Percentiles rank a stretch among this genome's conserved stretches.
phyloP scores from a whole-genome alignment of 106 monocot genomes.

The Dendrobium catenatum region DNA sequence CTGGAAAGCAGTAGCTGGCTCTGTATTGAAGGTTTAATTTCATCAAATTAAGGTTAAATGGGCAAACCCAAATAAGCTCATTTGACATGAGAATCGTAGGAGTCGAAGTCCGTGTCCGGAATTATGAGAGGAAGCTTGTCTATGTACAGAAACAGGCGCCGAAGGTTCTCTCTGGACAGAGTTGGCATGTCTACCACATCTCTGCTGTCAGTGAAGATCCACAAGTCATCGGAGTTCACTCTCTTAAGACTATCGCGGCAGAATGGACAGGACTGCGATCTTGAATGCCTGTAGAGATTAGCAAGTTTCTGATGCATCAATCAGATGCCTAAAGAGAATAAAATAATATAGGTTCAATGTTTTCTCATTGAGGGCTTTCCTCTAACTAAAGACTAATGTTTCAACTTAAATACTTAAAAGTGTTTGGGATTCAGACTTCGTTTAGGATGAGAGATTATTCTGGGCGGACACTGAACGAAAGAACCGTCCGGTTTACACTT shows the following conservation, averaged over 20 bases:
- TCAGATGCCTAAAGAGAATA: neutral
- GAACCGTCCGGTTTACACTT: too few relatives aligned
- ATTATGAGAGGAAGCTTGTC: conserved; percentile 73
- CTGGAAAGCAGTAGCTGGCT: neutral
- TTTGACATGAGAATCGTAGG: conserved; percentile 74
- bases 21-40: neutral
- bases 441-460: too few relatives aligned
- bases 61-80: conserved; percentile 4
- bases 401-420: too few relatives aligned
- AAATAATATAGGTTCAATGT: neutral
- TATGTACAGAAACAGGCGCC: conserved; percentile 80
- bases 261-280: conserved; percentile 92
- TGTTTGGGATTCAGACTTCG: too few relatives aligned
- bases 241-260: conserved; percentile 86
- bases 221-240: conserved; percentile 69
- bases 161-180: conserved; percentile 61
- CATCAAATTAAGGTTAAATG: neutral
- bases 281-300: conserved; percentile 49
- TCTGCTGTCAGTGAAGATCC: conserved; percentile 64
- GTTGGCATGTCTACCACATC: conserved; percentile 69
- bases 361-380: neutral
- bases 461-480: too few relatives aligned
- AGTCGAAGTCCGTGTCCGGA: conserved; percentile 56
- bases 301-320: too few relatives aligned
- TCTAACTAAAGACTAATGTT: too few relatives aligned